Conservation (phyloP, 352 stramenopile genomes). For the Pythium dissotocum region DNA sequence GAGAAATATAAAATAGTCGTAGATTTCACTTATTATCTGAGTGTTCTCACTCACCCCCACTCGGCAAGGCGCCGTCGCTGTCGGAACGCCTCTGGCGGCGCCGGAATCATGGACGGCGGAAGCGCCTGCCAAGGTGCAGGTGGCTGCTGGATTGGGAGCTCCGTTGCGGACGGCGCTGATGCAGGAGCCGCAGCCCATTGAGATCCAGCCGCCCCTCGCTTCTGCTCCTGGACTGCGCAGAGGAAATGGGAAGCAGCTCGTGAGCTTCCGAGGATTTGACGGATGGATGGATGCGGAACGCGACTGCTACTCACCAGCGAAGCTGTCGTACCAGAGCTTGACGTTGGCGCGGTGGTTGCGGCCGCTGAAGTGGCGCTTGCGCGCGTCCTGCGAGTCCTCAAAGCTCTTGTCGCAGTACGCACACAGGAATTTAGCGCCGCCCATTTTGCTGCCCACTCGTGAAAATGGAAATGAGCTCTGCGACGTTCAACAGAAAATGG, state of each 20-base stretch:
- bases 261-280: not conserved
- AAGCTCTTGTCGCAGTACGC: conserved; percentile 85
- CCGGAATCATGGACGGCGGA: conserved; percentile 75
- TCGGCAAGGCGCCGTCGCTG: conserved; percentile 38
- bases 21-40: conserved; percentile 19
- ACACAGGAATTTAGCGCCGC: conserved; percentile 56
- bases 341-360: conserved; percentile 83
- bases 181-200: conserved; percentile 8
- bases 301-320: conserved; percentile 44
- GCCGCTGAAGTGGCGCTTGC: conserved; percentile 61
- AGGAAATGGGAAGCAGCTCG: not conserved
- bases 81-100: conserved; percentile 50
- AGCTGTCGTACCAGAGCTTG: conserved; percentile 85
- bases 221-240: conserved; percentile 10
- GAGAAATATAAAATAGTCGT: conserved; percentile 40
- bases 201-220: not conserved
- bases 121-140: conserved; percentile 29
- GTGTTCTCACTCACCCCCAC: conserved; percentile 43
- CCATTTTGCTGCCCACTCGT: conserved; percentile 34
- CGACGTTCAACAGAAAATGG: not conserved
- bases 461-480: not conserved
- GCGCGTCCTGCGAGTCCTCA: conserved; percentile 73
- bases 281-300: not conserved
- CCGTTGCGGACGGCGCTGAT: not conserved
- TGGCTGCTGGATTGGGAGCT: not conserved